A percentile compares a stretch with the other conserved stretches of the same genome.
phyloP scores from a whole-genome alignment of 345 rosid species.

The Arabidopsis suecica region DNA sequence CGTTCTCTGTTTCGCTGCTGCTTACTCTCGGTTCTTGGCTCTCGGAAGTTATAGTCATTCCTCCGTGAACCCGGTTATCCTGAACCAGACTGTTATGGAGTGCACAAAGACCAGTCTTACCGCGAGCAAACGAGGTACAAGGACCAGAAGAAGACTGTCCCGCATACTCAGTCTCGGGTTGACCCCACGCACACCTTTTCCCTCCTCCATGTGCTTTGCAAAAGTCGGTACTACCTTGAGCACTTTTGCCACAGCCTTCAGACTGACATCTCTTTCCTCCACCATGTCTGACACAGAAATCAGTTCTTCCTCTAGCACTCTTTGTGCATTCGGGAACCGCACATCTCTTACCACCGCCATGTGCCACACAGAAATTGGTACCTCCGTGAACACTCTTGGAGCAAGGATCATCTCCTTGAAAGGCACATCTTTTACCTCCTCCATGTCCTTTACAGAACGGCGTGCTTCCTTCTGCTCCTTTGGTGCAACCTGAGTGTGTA shows the following conservation, averaged over 20 bases:
- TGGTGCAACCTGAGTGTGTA: conserved; percentile 72
- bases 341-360: conserved; percentile 98
- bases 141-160: conserved; percentile 59
- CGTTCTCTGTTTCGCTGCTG: conserved; percentile 54
- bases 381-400: conserved; percentile 99
- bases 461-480: conserved; percentile 99
- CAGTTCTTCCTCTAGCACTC: conserved; percentile 97
- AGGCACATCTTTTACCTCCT: conserved; percentile 94
- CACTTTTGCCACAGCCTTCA: conserved; percentile 94
- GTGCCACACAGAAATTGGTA: conserved; percentile 96
- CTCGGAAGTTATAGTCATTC: conserved; percentile 60
- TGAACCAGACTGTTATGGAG: conserved; percentile 77
- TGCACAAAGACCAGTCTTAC: conserved; percentile 87
- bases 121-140: conserved; percentile 87
- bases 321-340: conserved; percentile 84
- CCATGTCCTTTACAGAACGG: conserved; percentile 98
- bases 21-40: conserved; percentile 56
- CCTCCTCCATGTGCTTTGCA: conserved; percentile 99
- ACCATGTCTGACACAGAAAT: conserved; percentile 94
- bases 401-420: conserved; percentile 78
- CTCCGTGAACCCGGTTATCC: conserved; percentile 91
- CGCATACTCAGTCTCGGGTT: conserved; percentile 73
- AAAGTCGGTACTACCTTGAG: conserved; percentile 95
- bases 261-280: conserved; percentile 95
- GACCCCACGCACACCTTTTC: conserved; percentile 94